A percentile compares a stretch with the other conserved stretches of the same genome.
These are phyloP conservation scores for Leptographium lundbergii DNA, from an alignment of 2,329 filamentous ascomycete genomes.

Conservation along the genomic window DNA sequence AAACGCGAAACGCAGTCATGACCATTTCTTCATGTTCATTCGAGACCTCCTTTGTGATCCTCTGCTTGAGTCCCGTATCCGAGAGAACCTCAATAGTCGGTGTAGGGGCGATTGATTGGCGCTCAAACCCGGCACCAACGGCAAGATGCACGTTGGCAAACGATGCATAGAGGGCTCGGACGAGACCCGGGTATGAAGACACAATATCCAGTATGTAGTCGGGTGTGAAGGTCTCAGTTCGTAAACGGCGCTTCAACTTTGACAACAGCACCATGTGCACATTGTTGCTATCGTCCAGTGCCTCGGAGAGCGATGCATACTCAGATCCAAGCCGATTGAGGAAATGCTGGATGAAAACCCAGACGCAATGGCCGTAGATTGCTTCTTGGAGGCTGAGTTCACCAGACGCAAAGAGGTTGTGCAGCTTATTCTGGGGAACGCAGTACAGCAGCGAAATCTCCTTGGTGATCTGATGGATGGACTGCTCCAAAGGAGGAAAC, in stretches of 20 bases:
- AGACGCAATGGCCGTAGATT: constrained; percentile 92
- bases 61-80: constrained; percentile 58
- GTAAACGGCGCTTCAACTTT: constrained; percentile 89
- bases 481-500: constrained; percentile 74
- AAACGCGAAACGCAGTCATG: constrained; percentile 90
- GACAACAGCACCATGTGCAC: constrained; percentile 76
- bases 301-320: constrained; percentile 73
- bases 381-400: constrained; percentile 89
- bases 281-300: constrained; percentile 71
- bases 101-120: constrained; percentile 39
- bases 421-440: constrained; percentile 93
- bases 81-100: constrained; percentile 57
- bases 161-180: constrained; percentile 77
- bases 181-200: constrained; percentile 72
- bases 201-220: constrained; percentile 99
- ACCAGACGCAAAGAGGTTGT: constrained; percentile 74
- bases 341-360: constrained; percentile 97
- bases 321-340: constrained; percentile 88
- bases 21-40: constrained; percentile 98
- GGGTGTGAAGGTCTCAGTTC: constrained; percentile 93
- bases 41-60: constrained; percentile 65
- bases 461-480: constrained; percentile 98
- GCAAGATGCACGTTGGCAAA: constrained; percentile 78
- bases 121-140: constrained; percentile 36
- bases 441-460: constrained; percentile 96